phyloP scores from a whole-genome alignment of 805 yeast genomes.

The Sugiyamaella boreocaroliniensis region DNA sequence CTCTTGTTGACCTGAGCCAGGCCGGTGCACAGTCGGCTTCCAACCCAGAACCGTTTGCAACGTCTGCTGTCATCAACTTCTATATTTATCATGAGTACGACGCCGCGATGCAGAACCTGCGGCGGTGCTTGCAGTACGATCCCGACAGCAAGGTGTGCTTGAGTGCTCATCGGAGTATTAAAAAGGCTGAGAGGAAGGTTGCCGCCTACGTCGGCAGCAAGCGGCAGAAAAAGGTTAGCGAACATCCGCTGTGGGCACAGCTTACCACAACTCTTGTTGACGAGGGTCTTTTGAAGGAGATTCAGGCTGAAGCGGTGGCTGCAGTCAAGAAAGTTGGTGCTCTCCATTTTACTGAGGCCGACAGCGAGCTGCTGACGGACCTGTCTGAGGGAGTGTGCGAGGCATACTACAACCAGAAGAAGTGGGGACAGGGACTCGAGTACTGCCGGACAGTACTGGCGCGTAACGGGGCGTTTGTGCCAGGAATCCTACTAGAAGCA shows the following conservation, averaged over 20 bases:
- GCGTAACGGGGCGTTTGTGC: constrained; percentile 32
- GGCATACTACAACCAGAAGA: constrained; percentile 30
- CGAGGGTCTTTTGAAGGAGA: constrained; percentile 10
- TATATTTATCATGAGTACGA: constrained; percentile 50
- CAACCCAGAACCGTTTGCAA: constrained; percentile 23
- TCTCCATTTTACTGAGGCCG: constrained; percentile 10
- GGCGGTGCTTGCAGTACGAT: constrained; percentile 69
- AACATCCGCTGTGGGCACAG: constrained; percentile 16
- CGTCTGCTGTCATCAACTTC: constrained; percentile 36
- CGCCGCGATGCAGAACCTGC: constrained; percentile 44
- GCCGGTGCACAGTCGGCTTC: constrained; percentile 23
- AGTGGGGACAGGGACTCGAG: constrained; percentile 24
- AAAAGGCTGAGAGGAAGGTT: constrained; percentile 24
- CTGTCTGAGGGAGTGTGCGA: constrained; percentile 39
- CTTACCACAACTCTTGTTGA: constrained; percentile 11
- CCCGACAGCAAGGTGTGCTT: constrained; percentile 64
- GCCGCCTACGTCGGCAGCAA: constrained; percentile 16
- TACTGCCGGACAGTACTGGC: constrained; percentile 26
- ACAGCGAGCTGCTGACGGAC: constrained; percentile 22
- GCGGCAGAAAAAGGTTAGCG: constrained; percentile 22
- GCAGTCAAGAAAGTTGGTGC: neutral
- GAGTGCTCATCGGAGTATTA: constrained; percentile 26
- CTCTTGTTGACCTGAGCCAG: constrained; percentile 30
- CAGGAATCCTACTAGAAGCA: constrained; percentile 26
- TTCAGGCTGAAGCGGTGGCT: neutral